A percentile compares a stretch with the other conserved stretches of the same genome.
Conservation (phyloP, 805 yeast genomes). For the Grigorovia transvaalensis region DNA sequence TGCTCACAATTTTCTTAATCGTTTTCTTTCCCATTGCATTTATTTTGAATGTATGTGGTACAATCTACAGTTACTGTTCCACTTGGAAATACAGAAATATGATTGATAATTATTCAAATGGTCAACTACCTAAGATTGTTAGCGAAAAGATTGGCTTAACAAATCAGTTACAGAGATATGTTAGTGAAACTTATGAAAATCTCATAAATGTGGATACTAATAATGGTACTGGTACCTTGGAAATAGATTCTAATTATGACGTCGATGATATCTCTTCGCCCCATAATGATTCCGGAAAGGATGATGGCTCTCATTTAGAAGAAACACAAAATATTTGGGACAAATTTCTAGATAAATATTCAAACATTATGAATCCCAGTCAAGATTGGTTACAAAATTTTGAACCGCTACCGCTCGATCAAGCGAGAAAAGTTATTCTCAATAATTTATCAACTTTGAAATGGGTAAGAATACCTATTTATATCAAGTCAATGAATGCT, state of each 20-base stretch:
- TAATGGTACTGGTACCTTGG: background rate
- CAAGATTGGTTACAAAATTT: conserved; percentile 9
- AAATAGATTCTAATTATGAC: background rate
- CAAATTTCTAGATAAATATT: conserved; percentile 20
- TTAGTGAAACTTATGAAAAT: conserved; percentile 18
- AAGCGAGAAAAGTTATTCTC: conserved; percentile 34
- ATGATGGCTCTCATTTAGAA: background rate
- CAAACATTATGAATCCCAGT: conserved; percentile 11
- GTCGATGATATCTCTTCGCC: no score
- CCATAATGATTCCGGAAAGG: no score
- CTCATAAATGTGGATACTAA: conserved; percentile 12
- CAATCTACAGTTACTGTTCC: conserved; percentile 22
- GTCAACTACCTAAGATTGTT: conserved; percentile 9
- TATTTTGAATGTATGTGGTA: conserved; percentile 20
- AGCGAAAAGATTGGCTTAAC: conserved; percentile 18
- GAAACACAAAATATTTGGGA: conserved; percentile 11
- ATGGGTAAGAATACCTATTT: conserved; percentile 73
- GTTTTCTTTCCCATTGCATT: conserved; percentile 21
- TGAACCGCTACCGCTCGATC: conserved; percentile 27
- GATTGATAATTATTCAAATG: conserved; percentile 12
- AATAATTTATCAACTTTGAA: conserved; percentile 48
- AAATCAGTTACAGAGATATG: conserved; percentile 16
- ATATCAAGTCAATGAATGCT: conserved; percentile 62
- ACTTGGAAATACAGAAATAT: conserved; percentile 19
- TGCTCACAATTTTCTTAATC: conserved; percentile 1